Percentiles rank a stretch among this genome's conserved stretches.
Conservation (phyloP, 208 protist genomes). For the Trichomonas vaginalis region DNA sequence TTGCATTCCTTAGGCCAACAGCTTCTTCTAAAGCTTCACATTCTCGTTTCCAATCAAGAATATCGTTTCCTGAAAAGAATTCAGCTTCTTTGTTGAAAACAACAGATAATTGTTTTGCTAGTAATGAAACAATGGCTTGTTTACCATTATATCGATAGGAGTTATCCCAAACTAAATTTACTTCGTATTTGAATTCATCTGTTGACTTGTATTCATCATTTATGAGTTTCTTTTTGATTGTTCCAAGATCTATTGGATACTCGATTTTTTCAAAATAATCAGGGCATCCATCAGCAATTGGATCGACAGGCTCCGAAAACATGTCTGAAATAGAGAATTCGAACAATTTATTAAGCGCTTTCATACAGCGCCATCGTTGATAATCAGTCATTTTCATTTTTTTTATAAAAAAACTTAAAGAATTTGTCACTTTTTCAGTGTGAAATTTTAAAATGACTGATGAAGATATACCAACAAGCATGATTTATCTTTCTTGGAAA, state of each 20-base stretch:
- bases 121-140: not conserved
- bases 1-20: not conserved
- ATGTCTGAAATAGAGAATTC: not conserved
- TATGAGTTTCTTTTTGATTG: not conserved
- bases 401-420: too few relatives aligned
- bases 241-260: not conserved
- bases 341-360: not conserved
- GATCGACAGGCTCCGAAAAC: not conserved
- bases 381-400: not conserved
- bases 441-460: not conserved
- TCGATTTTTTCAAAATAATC: not conserved
- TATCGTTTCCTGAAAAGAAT: not conserved
- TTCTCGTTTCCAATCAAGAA: not conserved
- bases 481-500: not conserved
- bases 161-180: constrained; percentile 15
- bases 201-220: not conserved
- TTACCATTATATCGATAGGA: not conserved
- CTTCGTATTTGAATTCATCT: not conserved
- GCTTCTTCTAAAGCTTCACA: not conserved
- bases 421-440: too few relatives aligned
- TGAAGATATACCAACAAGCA: not conserved
- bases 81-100: not conserved
- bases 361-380: not conserved
- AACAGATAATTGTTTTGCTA: not conserved
- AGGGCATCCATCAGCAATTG: not conserved